Percentiles rank a stretch among this genome's conserved stretches.
Conservation (phyloP, 495 filamentous ascomycete species). For the Penicillium pancosmium region DNA sequence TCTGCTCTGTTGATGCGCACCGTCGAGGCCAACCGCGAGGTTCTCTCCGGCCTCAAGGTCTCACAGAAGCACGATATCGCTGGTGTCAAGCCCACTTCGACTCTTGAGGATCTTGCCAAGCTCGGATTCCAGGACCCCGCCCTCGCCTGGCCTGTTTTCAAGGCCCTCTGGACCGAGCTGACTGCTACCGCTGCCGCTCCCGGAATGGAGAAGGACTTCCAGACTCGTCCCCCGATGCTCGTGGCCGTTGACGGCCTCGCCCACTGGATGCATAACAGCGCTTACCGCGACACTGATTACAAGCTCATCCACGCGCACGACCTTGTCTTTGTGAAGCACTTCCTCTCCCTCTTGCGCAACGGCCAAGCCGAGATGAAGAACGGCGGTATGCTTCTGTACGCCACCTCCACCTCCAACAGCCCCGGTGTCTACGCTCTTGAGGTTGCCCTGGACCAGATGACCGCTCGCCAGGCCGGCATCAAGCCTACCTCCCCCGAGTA, state of each 20-base stretch:
- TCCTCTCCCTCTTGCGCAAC: constrained; percentile 63
- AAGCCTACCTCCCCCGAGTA: constrained; percentile 39
- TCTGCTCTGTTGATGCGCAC: constrained; percentile 72
- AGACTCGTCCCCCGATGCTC: constrained; percentile 73
- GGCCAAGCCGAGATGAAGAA: constrained; percentile 64
- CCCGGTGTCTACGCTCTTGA: constrained; percentile 64
- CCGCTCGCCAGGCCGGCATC: constrained; percentile 41
- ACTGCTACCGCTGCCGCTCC: constrained; percentile 56
- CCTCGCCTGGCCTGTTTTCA: constrained; percentile 78
- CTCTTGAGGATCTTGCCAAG: constrained; percentile 67
- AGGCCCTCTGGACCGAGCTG: constrained; percentile 79
- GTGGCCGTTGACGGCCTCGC: constrained; percentile 76
- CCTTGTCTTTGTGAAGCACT: constrained; percentile 73
- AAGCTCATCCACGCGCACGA: constrained; percentile 86
- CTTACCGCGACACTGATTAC: constrained; percentile 69
- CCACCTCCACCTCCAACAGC: constrained; percentile 68
- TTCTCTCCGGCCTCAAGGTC: constrained; percentile 62
- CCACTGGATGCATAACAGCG: constrained; percentile 76
- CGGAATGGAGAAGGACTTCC: constrained; percentile 37
- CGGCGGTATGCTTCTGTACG: constrained; percentile 77
- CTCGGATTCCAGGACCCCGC: constrained; percentile 74
- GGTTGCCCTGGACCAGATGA: constrained; percentile 59
- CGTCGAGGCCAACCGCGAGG: constrained; percentile 66
- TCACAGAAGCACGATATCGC: constrained; percentile 60
- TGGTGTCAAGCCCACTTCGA: constrained; percentile 57